These are phyloP conservation scores for Kalanchoe fedtschenkoi DNA, from an alignment of 164 flowering plant genomes.

Conservation along the genomic window DNA sequence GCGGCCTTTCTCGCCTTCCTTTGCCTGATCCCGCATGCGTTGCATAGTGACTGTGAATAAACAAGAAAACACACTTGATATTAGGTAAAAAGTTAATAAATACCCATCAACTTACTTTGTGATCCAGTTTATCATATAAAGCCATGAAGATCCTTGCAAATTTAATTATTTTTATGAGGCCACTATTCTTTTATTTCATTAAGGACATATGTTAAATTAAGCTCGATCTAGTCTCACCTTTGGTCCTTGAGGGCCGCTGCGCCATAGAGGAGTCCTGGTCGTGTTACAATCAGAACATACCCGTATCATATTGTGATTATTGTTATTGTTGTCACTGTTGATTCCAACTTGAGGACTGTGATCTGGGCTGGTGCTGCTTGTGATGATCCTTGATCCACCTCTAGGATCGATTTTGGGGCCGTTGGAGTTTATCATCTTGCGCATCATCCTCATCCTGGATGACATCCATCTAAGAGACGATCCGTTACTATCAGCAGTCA, in stretches of 20 bases:
- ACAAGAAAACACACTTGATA: neutral
- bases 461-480: constrained; percentile 24
- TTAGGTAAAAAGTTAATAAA: neutral
- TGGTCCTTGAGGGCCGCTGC: constrained; percentile 32
- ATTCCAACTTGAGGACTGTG: neutral
- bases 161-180: neutral
- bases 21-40: constrained; percentile 53
- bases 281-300: constrained; percentile 39
- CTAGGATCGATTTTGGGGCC: neutral
- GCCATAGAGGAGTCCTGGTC: constrained; percentile 43
- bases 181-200: neutral
- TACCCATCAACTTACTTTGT: neutral
- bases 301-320: constrained; percentile 12
- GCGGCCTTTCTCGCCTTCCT: constrained; percentile 39
- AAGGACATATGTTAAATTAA: neutral
- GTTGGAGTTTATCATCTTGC: constrained; percentile 15
- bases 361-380: constrained; percentile 6
- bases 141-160: neutral
- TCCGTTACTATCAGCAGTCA: neutral
- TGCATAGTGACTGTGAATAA: constrained; percentile 40
- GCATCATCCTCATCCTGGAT: constrained; percentile 30
- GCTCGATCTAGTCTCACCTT: constrained; percentile 14
- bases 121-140: neutral
- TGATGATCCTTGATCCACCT: constrained; percentile 4
- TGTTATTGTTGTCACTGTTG: constrained; percentile 1